Percentiles rank a stretch among this genome's conserved stretches.
These are phyloP conservation scores for Exophiala alcalophila DNA, from an alignment of 2,329 filamentous ascomycete species.

Conservation along the genomic window DNA sequence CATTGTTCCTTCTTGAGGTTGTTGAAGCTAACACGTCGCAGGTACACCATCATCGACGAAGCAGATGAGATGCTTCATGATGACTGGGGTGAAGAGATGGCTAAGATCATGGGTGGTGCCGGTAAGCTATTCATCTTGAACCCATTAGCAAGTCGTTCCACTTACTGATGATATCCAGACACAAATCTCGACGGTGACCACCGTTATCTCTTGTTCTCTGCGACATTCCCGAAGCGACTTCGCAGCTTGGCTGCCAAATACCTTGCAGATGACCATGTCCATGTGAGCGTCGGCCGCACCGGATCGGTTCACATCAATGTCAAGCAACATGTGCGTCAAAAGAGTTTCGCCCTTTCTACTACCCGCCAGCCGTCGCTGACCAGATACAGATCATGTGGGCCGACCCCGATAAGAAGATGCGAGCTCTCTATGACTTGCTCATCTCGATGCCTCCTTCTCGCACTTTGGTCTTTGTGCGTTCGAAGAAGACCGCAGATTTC, in stretches of 20 bases:
- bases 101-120: slow-evolving; percentile 72
- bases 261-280: slow-evolving; percentile 69
- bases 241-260: slow-evolving; percentile 74
- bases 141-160: slow-evolving; percentile 16
- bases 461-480: slow-evolving; percentile 88
- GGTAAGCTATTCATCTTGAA: slow-evolving; percentile 56
- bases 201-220: slow-evolving; percentile 80
- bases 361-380: slow-evolving; percentile 17
- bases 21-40: too few relatives aligned
- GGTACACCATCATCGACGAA: slow-evolving; percentile 83
- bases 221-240: slow-evolving; percentile 81
- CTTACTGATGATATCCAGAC: slow-evolving; percentile 47
- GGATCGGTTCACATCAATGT: slow-evolving; percentile 83
- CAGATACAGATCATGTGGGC: slow-evolving; percentile 58
- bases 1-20: too few relatives aligned
- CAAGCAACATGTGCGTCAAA: slow-evolving; percentile 59
- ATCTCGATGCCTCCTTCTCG: slow-evolving; percentile 67
- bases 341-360: background rate
- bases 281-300: slow-evolving; percentile 80
- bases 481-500: slow-evolving; percentile 71
- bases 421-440: slow-evolving; percentile 70
- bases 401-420: slow-evolving; percentile 64
- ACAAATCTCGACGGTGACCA: slow-evolving; percentile 71
- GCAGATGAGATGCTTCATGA: slow-evolving; percentile 84
- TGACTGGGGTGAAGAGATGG: slow-evolving; percentile 76